Percentiles rank a stretch among this genome's conserved stretches.
phyloP scores from a whole-genome alignment of 2,329 filamentous ascomycete species.

The Elsinoe arachidis region DNA sequence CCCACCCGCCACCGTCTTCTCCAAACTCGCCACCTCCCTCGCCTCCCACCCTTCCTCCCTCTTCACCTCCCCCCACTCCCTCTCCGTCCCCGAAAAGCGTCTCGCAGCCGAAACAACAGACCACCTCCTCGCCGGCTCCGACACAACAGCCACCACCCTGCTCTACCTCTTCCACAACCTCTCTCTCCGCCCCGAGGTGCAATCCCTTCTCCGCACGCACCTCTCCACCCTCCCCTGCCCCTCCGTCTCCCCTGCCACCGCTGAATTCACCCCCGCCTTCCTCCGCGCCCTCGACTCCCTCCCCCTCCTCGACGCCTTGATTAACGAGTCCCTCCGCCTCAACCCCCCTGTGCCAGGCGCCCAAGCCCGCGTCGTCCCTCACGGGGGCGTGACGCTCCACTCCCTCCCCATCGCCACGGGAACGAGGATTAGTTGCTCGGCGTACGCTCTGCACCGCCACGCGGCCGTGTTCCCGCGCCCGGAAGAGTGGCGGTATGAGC shows the following conservation, averaged over 20 bases:
- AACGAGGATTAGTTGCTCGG: slow-evolving; percentile 34
- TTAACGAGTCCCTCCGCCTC: slow-evolving; percentile 50
- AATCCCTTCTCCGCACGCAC: slow-evolving; percentile 16
- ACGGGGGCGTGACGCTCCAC: slow-evolving; percentile 23
- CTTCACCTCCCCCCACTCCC: neutral
- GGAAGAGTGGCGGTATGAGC: slow-evolving; percentile 29
- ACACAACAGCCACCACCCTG: slow-evolving; percentile 60
- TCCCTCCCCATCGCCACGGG: slow-evolving; percentile 26
- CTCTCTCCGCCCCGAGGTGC: slow-evolving; percentile 15
- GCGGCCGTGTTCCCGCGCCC: slow-evolving; percentile 33
- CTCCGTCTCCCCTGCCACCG: neutral
- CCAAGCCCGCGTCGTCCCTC: slow-evolving; percentile 45
- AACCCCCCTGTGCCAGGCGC: slow-evolving; percentile 51
- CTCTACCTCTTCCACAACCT: slow-evolving; percentile 51
- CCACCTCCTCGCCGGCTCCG: slow-evolving; percentile 64
- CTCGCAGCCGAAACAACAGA: slow-evolving; percentile 60
- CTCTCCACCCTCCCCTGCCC: slow-evolving; percentile 1
- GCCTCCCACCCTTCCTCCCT: neutral
- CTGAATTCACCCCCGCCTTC: neutral
- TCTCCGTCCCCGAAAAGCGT: slow-evolving; percentile 11
- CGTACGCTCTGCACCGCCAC: slow-evolving; percentile 35
- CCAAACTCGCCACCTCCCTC: neutral
- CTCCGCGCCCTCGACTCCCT: slow-evolving; percentile 34
- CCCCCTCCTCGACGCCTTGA: slow-evolving; percentile 46
- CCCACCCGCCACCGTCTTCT: neutral